Base-by-base conservation (phyloP, 2,329 filamentous ascomycete species). In the Xylariomycetidae sp. region DNA sequence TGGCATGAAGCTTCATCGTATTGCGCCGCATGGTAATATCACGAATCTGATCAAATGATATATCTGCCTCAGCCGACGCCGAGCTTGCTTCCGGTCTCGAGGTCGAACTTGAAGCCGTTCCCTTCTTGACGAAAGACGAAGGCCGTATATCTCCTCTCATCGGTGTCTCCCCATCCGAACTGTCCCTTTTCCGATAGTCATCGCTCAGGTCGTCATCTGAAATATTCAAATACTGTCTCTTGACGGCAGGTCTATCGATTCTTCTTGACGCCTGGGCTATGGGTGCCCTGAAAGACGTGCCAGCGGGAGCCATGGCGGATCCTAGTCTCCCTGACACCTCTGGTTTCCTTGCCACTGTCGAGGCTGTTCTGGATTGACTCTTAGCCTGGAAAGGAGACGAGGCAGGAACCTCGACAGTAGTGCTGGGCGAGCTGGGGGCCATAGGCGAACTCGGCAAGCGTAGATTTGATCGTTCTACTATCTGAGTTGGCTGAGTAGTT, bases 361-460 rank as follows among this genome's bases (percentile, higher is more conserved):
- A 42, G 9, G 31, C 25, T 16, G 37, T 49, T 3, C 20, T 8
- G 8, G 46, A 32, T 27, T 40, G 25, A 48, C 52, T 33, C 34
- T 63, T 56, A n/a, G 66, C 59, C 38, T 74, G 73, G 37, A 81
- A 71, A 2, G 88, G 89, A 1, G 90, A 96, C 3, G 89, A 96
- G n/a, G 87, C 86, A 18, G 83, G 81, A 3, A 96, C 89, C 58
- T 95, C 89, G 36, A 96, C 55, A 13, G 66, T 50, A 20, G 66
- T 64, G 16, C 59, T 48, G 7, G 66, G 64, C 0, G 72, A 72
- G 6, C 70, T 43, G 14, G 54, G 50, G n/a, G 37, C 41, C 67
- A 16, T 62, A 61, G 27, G 57, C 23, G 27, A 60, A 22, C 36
- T 58, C 28, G 26, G 49, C 33, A n/a, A 44, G 30, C 28, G 44